Evolutionary conservation across 306 rosid species (phyloP).

Genomic region (Trifolium fragiferum): DNA sequence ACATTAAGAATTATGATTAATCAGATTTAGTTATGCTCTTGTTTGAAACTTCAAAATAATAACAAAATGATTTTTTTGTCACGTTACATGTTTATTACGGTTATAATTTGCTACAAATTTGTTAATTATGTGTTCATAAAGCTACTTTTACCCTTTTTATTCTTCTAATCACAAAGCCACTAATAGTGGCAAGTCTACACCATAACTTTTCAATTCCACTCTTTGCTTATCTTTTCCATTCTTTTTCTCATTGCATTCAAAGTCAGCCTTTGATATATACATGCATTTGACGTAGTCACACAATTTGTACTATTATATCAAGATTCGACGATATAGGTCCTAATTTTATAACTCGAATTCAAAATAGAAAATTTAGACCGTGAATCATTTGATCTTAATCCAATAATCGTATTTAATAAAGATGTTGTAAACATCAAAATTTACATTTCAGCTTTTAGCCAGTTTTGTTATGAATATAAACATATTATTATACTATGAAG

Average conservation of each 20-base stretch:
- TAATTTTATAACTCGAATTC: background rate
- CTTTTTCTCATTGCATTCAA: background rate
- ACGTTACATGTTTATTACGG: background rate
- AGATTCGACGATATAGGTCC: background rate
- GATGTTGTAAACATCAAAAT: no score
- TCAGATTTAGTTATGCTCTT: background rate
- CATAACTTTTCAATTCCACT: constrained; percentile 29
- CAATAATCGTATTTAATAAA: no score
- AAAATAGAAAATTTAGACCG: background rate
- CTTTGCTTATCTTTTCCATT: constrained; percentile 29
- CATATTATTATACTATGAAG: no score
- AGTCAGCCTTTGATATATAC: constrained; percentile 30
- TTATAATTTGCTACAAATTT: background rate
- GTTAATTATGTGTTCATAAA: constrained; percentile 40
- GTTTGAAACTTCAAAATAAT: background rate
- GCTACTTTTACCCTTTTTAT: constrained; percentile 34
- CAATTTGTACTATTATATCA: no score
- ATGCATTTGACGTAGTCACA: no score
- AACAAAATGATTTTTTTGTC: background rate
- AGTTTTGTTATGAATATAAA: no score
- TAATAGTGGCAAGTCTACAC: constrained; percentile 34
- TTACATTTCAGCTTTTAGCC: no score
- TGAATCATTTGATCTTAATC: background rate
- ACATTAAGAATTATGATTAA: background rate
- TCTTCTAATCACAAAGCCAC: constrained; percentile 24